These are phyloP conservation scores for Aspergillus steynii DNA, from an alignment of 495 filamentous ascomycete species.

Conservation along the genomic window DNA sequence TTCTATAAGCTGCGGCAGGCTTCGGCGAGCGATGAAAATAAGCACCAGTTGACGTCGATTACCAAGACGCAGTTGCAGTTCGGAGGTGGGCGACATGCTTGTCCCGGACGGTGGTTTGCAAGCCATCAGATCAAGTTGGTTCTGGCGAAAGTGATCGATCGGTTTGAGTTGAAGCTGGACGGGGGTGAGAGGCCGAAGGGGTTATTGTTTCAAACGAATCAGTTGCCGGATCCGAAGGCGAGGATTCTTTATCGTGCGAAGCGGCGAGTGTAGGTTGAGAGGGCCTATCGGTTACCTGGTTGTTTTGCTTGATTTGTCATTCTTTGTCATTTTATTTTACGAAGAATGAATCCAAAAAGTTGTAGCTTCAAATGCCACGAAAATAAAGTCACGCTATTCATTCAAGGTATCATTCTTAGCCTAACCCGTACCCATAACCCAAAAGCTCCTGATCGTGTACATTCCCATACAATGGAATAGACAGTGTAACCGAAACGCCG, in stretches of 20 bases:
- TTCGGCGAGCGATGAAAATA: not conserved
- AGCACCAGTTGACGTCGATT: not conserved
- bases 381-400: too few species aligned
- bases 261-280: too few species aligned
- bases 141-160: not conserved
- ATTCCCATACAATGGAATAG: too few species aligned
- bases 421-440: too few species aligned
- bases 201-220: not conserved
- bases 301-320: too few species aligned
- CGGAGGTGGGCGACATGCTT: not conserved
- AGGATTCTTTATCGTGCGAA: not conserved
- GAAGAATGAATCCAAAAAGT: too few species aligned
- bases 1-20: not conserved
- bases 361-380: too few species aligned
- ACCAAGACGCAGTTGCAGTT: not conserved
- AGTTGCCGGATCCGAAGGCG: not conserved
- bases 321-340: too few species aligned
- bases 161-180: not conserved
- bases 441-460: too few species aligned
- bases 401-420: too few species aligned
- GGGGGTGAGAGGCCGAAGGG: not conserved
- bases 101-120: not conserved
- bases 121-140: not conserved
- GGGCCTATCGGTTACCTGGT: too few species aligned
- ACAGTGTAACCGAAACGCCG: not conserved